Base-by-base conservation (phyloP, 169 alveolate species). In the Blepharisma undulans region DNA sequence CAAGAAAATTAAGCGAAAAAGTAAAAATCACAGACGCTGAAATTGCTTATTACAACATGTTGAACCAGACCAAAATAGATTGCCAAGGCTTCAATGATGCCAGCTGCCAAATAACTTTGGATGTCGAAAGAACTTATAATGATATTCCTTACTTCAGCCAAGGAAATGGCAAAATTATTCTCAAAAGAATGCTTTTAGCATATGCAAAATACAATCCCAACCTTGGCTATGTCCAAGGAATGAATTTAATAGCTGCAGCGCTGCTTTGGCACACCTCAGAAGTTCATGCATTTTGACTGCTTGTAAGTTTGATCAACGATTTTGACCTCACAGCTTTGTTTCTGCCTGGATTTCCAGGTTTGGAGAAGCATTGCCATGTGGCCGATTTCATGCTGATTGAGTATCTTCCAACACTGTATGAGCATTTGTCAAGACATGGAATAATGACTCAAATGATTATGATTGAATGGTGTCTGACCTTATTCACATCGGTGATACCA, bases 121-220 rank as follows among this genome's bases (percentile, higher is more conserved):
- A 94, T 79, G 76, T 92, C 19, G 36, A 33, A n/a, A 71, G 97
- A 30, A 94, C 95, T 1, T 93, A 88, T 61, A 94, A 95, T 27
- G 66, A 88, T 18, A 87, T 78, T 21, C 84, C 78, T 19, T 85
- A 91, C 36, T 93, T 76, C 81, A 76, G 92, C 66, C 92, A 92
- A 30, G 95, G 93, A 27, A 66, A 88, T 71, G 95, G 95, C 19
- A 59, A 84, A 36, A 79, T 87, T 25, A 92, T 87, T 71, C 72
- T 95, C 33, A 66, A 90, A 72, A 92, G 96, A 84, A 92, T 93
- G 27, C 82, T 91, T 33, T 12, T 34, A 33, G 90, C 94, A 22
- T 91, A 66, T 61, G 89, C 87, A 1, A 60, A 79, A 29, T 91
- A 78, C 80, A 89, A 87, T 19, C 85, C 92, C 8, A 10, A 30